phyloP scores from a whole-genome alignment of 2,329 filamentous ascomycete species.

The Aspergillus quadrilineatus region DNA sequence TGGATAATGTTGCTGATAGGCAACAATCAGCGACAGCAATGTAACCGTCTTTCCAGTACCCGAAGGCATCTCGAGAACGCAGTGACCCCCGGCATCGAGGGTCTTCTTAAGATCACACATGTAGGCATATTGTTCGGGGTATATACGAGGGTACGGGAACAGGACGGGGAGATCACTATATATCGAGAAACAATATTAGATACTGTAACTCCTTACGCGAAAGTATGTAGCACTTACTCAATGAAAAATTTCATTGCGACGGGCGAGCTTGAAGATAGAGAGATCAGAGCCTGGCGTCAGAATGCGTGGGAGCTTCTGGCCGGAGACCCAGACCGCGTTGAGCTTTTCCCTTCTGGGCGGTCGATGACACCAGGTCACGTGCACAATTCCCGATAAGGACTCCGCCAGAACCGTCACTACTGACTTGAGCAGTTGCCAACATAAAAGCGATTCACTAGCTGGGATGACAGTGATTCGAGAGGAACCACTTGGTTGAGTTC shows the following conservation, averaged over 20 bases:
- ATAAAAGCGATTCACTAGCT: neutral
- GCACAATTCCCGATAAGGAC: conserved; percentile 30
- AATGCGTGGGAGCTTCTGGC: conserved; percentile 8
- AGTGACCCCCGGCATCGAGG: conserved; percentile 90
- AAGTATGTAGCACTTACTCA: conserved; percentile 51
- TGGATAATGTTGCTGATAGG: conserved; percentile 91
- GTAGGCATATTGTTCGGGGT: conserved; percentile 73
- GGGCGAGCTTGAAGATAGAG: conserved; percentile 21
- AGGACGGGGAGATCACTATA: conserved; percentile 65
- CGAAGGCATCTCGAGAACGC: conserved; percentile 97
- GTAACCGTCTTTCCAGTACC: conserved; percentile 98
- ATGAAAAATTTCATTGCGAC: conserved; percentile 75
- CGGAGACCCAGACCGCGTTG: conserved; percentile 17
- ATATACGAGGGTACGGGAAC: conserved; percentile 73
- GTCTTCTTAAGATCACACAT: conserved; percentile 87
- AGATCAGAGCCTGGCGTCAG: conserved; percentile 13
- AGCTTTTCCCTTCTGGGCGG: conserved; percentile 30
- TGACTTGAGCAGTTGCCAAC: neutral
- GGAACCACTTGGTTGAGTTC: conserved; percentile 4
- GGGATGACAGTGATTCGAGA: conserved; percentile 9
- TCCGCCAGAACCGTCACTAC: conserved; percentile 19
- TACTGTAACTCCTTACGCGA: conserved; percentile 1
- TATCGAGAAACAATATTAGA: conserved; percentile 10
- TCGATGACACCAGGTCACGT: conserved; percentile 37
- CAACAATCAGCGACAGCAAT: conserved; percentile 88